A percentile compares a stretch with the other conserved stretches of the same genome.
Conservation (phyloP, 202 grass and related monocot genomes). For the Schoenoplectus tabernaemontani region DNA sequence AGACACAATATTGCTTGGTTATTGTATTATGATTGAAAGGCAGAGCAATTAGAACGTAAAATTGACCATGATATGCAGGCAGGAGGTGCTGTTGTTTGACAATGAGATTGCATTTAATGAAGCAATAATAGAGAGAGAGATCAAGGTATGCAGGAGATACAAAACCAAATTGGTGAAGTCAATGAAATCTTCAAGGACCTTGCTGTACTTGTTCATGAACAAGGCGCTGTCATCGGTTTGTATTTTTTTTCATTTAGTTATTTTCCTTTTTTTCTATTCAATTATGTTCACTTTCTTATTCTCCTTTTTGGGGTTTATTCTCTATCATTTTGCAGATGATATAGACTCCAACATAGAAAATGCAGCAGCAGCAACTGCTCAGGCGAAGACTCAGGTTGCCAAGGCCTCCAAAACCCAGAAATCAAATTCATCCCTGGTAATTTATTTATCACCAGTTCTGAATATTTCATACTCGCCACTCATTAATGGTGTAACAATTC, state of each 20-base stretch:
- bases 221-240: constrained; percentile 65
- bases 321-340: constrained; percentile 47
- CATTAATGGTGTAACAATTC: neutral
- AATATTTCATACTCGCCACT: neutral
- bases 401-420: constrained; percentile 71
- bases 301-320: constrained; percentile 20
- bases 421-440: constrained; percentile 84
- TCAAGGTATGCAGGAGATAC: constrained; percentile 73
- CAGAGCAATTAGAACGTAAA: neutral
- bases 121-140: constrained; percentile 95
- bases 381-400: constrained; percentile 47
- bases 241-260: constrained; percentile 16
- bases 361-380: constrained; percentile 44
- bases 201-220: constrained; percentile 64
- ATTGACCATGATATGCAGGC: constrained; percentile 35
- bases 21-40: neutral
- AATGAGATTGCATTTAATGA: constrained; percentile 87
- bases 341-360: constrained; percentile 78
- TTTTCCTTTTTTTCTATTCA: constrained; percentile 4
- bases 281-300: neutral
- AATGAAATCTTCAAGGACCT: constrained; percentile 90
- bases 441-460: neutral
- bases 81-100: constrained; percentile 72
- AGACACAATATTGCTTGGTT: neutral
- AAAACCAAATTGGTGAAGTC: constrained; percentile 86